Conservation (phyloP, 2,329 filamentous ascomycete species). For the Berkeleyomyces rouxiae region DNA sequence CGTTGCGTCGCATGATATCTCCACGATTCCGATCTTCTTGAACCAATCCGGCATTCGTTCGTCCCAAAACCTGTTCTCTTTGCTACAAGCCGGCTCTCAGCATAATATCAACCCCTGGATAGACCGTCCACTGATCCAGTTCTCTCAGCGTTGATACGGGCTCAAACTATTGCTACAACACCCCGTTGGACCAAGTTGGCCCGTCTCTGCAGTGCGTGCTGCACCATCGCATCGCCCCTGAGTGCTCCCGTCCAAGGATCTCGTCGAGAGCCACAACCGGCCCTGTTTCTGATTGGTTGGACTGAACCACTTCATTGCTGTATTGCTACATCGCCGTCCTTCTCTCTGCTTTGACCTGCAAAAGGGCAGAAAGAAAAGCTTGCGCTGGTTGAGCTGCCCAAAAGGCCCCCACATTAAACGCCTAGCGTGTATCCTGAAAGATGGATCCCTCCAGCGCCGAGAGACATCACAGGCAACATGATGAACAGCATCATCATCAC, state of each 20-base stretch:
- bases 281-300: neutral
- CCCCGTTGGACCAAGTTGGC: neutral
- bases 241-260: neutral
- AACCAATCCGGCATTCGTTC: neutral
- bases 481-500: neutral
- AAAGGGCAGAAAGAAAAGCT: neutral
- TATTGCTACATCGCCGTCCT: neutral
- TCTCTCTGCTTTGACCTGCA: neutral
- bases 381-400: neutral
- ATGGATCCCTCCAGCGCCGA: slow-evolving; percentile 8
- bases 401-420: neutral
- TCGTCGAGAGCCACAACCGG: neutral
- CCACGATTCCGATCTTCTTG: neutral
- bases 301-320: neutral
- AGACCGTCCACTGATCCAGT: neutral
- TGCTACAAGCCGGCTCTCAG: neutral
- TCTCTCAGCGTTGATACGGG: neutral
- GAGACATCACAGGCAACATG: slow-evolving; percentile 3
- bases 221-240: neutral
- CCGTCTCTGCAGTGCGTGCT: neutral
- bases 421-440: slow-evolving; percentile 5
- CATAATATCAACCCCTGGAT: neutral
- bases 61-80: neutral
- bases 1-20: neutral
- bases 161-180: neutral